phyloP scores from a whole-genome alignment of 331 rosid genomes.

The Rosa hybrid region DNA sequence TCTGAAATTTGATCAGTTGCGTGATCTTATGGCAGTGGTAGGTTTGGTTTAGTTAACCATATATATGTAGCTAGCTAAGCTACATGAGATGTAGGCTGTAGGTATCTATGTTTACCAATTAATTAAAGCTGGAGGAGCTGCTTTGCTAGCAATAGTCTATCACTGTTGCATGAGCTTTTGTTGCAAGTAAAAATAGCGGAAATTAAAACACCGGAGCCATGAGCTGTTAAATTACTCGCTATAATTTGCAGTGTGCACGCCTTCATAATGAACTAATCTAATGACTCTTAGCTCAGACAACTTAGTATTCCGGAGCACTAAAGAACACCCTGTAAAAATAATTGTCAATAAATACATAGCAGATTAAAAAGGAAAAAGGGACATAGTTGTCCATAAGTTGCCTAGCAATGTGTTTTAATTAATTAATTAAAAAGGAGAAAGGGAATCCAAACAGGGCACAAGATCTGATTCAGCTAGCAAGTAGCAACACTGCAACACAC shows the following conservation, averaged over 20 bases:
- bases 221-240: not conserved
- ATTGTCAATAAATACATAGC: too few relatives aligned
- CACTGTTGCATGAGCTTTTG: not conserved
- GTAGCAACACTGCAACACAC: not conserved
- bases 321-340: too few relatives aligned
- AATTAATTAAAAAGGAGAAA: constrained; percentile 10
- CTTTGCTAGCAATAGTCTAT: not conserved
- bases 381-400: not conserved
- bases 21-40: constrained; percentile 38
- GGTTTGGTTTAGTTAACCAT: constrained; percentile 14
- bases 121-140: not conserved
- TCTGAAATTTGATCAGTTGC: constrained; percentile 19
- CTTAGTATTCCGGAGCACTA: not conserved
- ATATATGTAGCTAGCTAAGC: not conserved
- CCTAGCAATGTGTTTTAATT: not conserved
- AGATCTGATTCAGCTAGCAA: not conserved
- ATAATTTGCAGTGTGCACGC: too few relatives aligned
- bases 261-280: not conserved
- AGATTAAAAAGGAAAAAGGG: not conserved
- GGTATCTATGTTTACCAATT: not conserved
- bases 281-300: not conserved
- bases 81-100: constrained; percentile 7
- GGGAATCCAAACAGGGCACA: constrained; percentile 31
- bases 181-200: not conserved
- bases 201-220: not conserved